A percentile compares a stretch with the other conserved stretches of the same genome.
These are phyloP conservation scores for Nakazawaea wyomingensis DNA, from an alignment of 805 yeast genomes.

Conservation along the genomic window DNA sequence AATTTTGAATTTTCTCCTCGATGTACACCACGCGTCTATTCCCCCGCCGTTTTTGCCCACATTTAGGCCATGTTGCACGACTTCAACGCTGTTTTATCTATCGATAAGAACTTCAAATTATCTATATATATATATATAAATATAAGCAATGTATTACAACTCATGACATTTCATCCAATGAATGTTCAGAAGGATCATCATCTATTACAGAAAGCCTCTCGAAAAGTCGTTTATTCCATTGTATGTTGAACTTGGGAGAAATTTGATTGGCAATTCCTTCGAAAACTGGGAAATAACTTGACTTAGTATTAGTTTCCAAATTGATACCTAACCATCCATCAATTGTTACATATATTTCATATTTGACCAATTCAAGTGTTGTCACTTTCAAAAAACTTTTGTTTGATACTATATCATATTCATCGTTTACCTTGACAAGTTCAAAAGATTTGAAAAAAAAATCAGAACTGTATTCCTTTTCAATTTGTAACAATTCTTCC, in stretches of 20 bases:
- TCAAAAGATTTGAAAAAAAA: slow-evolving; percentile 3
- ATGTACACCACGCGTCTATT: too few relatives aligned
- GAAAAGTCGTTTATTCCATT: slow-evolving; percentile 4
- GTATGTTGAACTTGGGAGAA: slow-evolving; percentile 3
- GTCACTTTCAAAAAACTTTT: not conserved
- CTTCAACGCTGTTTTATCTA: not conserved
- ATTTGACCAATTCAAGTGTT: slow-evolving; percentile 17
- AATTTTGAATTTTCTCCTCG: too few relatives aligned
- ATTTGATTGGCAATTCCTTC: slow-evolving; percentile 20
- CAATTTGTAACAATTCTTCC: slow-evolving; percentile 5
- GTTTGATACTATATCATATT: not conserved
- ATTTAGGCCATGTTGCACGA: too few relatives aligned
- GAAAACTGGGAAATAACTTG: slow-evolving; percentile 22
- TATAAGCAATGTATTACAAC: not conserved
- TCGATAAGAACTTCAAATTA: too few relatives aligned
- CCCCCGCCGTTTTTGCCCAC: too few relatives aligned
- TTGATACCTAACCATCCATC: slow-evolving; percentile 23
- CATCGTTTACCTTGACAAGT: slow-evolving; percentile 1
- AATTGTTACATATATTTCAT: slow-evolving; percentile 16
- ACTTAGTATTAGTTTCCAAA: not conserved
- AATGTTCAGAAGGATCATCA: not conserved
- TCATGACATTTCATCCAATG: not conserved
- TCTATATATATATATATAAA: not conserved
- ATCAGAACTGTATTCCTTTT: not conserved
- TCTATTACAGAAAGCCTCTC: not conserved